These are phyloP conservation scores for Coemansia sp. DNA, from an alignment of 192 early-diverging fungal species.

Conservation along the genomic window DNA sequence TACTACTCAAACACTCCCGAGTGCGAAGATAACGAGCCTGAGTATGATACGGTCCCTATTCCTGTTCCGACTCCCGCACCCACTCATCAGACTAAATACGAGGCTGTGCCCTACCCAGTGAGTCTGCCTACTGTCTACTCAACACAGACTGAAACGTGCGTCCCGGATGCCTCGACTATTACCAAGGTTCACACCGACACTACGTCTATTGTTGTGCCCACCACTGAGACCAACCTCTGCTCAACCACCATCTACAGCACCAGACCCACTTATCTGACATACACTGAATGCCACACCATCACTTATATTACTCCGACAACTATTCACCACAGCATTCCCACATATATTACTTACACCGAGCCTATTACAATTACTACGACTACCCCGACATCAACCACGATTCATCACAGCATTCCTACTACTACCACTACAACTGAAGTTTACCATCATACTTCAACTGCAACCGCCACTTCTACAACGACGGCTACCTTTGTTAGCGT, in stretches of 20 bases:
- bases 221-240: slow-evolving; percentile 16
- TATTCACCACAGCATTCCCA: slow-evolving; percentile 34
- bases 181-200: slow-evolving; percentile 30
- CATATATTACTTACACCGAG: slow-evolving; percentile 40
- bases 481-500: slow-evolving; percentile 16
- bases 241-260: slow-evolving; percentile 24
- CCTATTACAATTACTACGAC: slow-evolving; percentile 10
- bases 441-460: slow-evolving; percentile 14
- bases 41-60: slow-evolving; percentile 4
- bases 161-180: slow-evolving; percentile 20
- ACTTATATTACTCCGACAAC: slow-evolving; percentile 28
- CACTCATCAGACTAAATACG: slow-evolving; percentile 3
- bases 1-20: neutral
- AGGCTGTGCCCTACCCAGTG: slow-evolving; percentile 7
- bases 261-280: slow-evolving; percentile 29
- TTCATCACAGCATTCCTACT: slow-evolving; percentile 25
- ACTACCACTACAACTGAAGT: slow-evolving; percentile 25
- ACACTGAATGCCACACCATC: slow-evolving; percentile 27
- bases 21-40: slow-evolving; percentile 3
- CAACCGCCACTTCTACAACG: slow-evolving; percentile 22
- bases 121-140: slow-evolving; percentile 30
- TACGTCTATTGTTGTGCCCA: slow-evolving; percentile 16
- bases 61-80: slow-evolving; percentile 7
- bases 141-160: slow-evolving; percentile 24
- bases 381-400: slow-evolving; percentile 17